phyloP scores from a whole-genome alignment of 768 basidiomycete species.

The Cystoderma amianthinum region DNA sequence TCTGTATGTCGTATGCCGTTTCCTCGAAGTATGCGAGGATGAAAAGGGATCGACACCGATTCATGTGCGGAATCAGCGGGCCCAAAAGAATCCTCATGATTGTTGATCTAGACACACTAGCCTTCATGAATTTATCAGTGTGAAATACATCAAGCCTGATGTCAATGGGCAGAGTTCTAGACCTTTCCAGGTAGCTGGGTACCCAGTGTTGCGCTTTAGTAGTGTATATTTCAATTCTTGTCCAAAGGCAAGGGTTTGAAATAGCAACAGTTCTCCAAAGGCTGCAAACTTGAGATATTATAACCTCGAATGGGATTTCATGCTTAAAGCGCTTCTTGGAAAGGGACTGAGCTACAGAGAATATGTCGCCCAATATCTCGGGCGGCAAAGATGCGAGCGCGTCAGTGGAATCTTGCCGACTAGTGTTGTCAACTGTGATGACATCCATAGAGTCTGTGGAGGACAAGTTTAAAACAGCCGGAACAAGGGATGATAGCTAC shows the following conservation, averaged over 20 bases:
- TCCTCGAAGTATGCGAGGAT: slow-evolving; percentile 15
- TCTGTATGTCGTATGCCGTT: slow-evolving; percentile 15
- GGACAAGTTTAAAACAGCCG: no score
- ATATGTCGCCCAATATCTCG: slow-evolving; percentile 22
- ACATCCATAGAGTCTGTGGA: no score
- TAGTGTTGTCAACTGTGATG: no score
- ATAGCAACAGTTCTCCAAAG: slow-evolving; percentile 32
- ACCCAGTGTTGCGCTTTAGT: slow-evolving; percentile 15
- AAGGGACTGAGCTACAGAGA: slow-evolving; percentile 14
- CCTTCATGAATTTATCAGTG: slow-evolving; percentile 11
- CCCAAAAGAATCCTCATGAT: slow-evolving; percentile 9
- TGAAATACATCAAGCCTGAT: slow-evolving; percentile 23
- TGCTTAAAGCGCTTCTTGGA: slow-evolving; percentile 13
- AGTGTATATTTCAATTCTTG: slow-evolving; percentile 22
- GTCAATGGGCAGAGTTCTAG: slow-evolving; percentile 17
- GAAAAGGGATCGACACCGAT: slow-evolving; percentile 18
- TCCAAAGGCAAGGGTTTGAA: slow-evolving; percentile 31
- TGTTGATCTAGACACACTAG: slow-evolving; percentile 1
- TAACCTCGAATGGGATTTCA: slow-evolving; percentile 25
- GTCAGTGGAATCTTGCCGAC: not conserved
- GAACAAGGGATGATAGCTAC: no score
- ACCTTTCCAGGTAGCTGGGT: slow-evolving; percentile 20
- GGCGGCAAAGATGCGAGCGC: slow-evolving; percentile 13
- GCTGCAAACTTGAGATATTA: slow-evolving; percentile 32
- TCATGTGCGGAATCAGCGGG: slow-evolving; percentile 11